Evolutionary conservation across 1,284 basidiomycete genomes (phyloP), one percentile per base, ranked within the genome.

Genomic region (Psilocybe mexicana): DNA sequence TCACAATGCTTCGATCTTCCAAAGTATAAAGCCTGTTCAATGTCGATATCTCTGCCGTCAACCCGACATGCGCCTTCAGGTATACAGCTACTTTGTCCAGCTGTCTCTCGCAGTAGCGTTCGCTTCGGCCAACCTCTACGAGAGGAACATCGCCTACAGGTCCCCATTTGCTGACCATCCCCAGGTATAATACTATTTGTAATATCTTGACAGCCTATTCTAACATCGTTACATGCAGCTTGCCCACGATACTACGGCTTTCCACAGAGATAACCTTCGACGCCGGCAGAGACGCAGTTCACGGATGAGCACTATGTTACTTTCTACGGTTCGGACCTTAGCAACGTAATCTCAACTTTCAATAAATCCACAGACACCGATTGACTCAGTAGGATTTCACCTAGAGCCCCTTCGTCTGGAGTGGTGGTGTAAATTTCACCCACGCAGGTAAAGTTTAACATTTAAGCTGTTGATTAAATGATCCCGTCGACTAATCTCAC

Each of bases 361-460:
- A 33, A 18, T 47, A 43, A 28, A 12, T 25, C 12, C 30, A 40
- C 23, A 35, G 2, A 36, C 6, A 23, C 18, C 30, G 3, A 45
- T 18, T 11, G 38, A 40, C 38, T 40, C 38, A 40, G 14, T 40
- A 23, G 12, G 26, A 40, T 40, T 8, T 33, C 35, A 40, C 24
- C 30, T 12, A 83, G 82, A 77, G 75, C 52, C 78, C 79, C 0
- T 81, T 78, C 60, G 70, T 85, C 35, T 84, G 80, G 79, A 79
- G 67, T 28, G 80, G 81, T 8, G 82, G 82, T 11, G 65, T 83
- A 44, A 82, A 82, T 61, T 84, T 83, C 62, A 83, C 82, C 3
- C 81, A 84, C 61, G 73, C 79, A 51, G 81, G 83, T 75, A 69
- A 69, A 43, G 3, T 25, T 11, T 6, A 45, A 24, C 35, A 8